These are phyloP conservation scores for Suillus alpinus DNA, from an alignment of 768 basidiomycete species.

Conservation along the genomic window DNA sequence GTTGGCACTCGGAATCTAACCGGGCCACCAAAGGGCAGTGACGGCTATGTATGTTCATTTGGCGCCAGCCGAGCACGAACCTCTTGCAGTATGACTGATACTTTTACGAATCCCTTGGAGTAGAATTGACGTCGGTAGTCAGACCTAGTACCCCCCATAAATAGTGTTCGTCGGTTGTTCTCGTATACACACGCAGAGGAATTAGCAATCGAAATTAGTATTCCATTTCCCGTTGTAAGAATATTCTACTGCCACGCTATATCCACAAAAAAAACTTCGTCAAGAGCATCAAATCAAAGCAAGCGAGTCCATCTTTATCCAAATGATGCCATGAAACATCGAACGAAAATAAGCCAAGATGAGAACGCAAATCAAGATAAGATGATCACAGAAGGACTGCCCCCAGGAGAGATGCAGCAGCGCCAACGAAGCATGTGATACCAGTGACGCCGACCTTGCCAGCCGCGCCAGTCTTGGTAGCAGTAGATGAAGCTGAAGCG, in stretches of 20 bases:
- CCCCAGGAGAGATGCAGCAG: conserved; percentile 21
- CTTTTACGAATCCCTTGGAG: neutral
- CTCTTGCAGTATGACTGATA: neutral
- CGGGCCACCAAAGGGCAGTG: neutral
- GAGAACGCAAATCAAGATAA: neutral
- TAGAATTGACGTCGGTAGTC: neutral
- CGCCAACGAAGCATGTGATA: conserved; percentile 19
- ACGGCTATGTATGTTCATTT: neutral
- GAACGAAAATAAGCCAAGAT: neutral
- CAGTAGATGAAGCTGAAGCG: conserved; percentile 8
- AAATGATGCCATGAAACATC: neutral
- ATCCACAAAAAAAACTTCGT: conserved; percentile 9
- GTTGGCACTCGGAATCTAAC: neutral
- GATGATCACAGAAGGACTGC: conserved; percentile 18
- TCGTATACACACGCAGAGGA: neutral
- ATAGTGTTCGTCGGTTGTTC: neutral
- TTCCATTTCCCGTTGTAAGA: conserved; percentile 4
- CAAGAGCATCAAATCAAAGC: conserved; percentile 1
- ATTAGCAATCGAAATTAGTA: conserved; percentile 8
- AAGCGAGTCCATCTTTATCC: neutral
- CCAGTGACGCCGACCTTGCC: conserved; percentile 21
- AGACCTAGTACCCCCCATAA: neutral
- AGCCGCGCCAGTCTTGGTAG: conserved; percentile 12
- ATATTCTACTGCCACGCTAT: neutral
- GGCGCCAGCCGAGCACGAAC: neutral